phyloP scores from a whole-genome alignment of 1,284 basidiomycete species.

The Anthracocystis setariae region DNA sequence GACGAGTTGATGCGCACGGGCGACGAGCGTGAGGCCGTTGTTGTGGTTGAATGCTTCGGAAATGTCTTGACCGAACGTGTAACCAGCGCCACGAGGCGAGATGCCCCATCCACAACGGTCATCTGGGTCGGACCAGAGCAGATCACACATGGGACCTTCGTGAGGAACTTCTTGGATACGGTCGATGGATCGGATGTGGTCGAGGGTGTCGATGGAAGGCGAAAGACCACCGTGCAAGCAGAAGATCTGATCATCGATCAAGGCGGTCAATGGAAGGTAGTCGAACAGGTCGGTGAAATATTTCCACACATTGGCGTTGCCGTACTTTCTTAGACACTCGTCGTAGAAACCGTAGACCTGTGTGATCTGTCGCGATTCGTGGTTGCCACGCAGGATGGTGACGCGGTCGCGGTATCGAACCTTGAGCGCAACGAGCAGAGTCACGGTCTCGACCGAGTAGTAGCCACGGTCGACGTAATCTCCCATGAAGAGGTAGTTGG shows the following conservation, averaged over 20 bases:
- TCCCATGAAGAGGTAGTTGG: conserved; percentile 99
- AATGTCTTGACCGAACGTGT: conserved; percentile 99
- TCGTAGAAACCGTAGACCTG: conserved; percentile 99
- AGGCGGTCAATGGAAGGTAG: conserved; percentile 93
- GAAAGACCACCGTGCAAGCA: conserved; percentile 98
- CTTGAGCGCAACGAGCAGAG: conserved; percentile 96
- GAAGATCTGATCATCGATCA: conserved; percentile 98
- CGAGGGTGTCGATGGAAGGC: conserved; percentile 98
- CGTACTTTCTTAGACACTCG: conserved; percentile 99
- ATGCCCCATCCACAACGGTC: conserved; percentile 99
- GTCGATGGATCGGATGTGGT: conserved; percentile 98
- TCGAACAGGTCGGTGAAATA: conserved; percentile 99
- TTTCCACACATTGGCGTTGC: conserved; percentile 99
- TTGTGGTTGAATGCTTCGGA: conserved; percentile 98
- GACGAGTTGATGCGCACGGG: conserved; percentile 74
- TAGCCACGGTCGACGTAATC: conserved; percentile 99
- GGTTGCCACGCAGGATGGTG: conserved; percentile 96
- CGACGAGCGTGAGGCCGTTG: conserved; percentile 94
- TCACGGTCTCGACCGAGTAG: conserved; percentile 99
- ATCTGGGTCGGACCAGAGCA: conserved; percentile 99
- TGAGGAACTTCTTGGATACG: conserved; percentile 98
- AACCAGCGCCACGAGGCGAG: conserved; percentile 96
- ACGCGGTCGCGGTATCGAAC: conserved; percentile 97
- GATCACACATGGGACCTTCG: conserved; percentile 98
- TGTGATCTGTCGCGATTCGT: conserved; percentile 99